Percentiles rank a stretch among this genome's conserved stretches.
Evolutionary conservation across 2,329 filamentous ascomycete genomes (phyloP).

Genomic region (Bipolaris sorokiniana): DNA sequence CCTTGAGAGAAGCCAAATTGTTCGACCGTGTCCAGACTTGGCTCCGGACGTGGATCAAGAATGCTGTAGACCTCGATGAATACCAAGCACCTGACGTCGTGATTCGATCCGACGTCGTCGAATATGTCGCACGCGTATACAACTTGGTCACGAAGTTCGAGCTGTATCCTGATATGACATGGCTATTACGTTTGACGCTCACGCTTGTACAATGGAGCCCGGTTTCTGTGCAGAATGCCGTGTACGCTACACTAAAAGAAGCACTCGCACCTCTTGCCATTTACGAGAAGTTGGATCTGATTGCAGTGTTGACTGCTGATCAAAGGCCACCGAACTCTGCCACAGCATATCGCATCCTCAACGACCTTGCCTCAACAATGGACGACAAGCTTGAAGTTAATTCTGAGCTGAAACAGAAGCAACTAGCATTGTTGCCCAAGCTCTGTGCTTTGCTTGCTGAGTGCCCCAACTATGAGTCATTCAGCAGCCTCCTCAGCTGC

Average conservation of each 20-base stretch:
- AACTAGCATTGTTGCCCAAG: conserved; percentile 36
- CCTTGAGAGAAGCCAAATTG: conserved; percentile 25
- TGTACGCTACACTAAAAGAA: conserved; percentile 22
- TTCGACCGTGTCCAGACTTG: conserved; percentile 24
- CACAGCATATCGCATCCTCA: conserved; percentile 32
- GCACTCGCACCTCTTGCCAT: conserved; percentile 22
- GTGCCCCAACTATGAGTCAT: conserved; percentile 61
- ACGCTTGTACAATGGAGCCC: conserved; percentile 26
- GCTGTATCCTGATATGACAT: conserved; percentile 28
- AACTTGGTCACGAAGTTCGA: conserved; percentile 31
- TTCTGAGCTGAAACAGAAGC: conserved; percentile 31
- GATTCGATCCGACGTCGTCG: conserved; percentile 16
- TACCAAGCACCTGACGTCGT: conserved; percentile 18
- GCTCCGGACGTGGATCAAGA: conserved; percentile 32
- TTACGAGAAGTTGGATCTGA: conserved; percentile 30
- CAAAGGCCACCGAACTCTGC: conserved; percentile 13
- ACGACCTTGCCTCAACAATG: conserved; percentile 36
- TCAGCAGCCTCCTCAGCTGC: conserved; percentile 57
- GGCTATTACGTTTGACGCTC: conserved; percentile 33
- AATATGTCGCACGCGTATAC: conserved; percentile 31
- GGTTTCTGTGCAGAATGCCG: conserved; percentile 14
- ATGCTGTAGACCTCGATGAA: conserved; percentile 28
- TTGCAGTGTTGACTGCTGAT: conserved; percentile 21
- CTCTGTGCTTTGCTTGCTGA: conserved; percentile 46
- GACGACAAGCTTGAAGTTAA: conserved; percentile 34